Percentiles rank a stretch among this genome's conserved stretches.
phyloP scores from a whole-genome alignment of 73 alveolate species.

The Urostyla sp. region DNA sequence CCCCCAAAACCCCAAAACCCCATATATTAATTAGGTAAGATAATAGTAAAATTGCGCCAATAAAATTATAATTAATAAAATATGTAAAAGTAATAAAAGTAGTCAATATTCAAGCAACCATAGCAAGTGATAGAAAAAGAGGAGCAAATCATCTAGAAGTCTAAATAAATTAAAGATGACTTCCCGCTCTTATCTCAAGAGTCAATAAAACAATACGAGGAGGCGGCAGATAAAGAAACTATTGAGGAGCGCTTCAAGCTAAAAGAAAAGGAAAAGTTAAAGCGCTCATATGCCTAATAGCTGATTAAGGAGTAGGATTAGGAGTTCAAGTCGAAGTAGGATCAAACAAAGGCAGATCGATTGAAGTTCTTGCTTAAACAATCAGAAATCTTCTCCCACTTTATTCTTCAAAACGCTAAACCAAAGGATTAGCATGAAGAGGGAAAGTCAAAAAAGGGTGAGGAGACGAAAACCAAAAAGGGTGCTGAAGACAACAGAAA shows the following conservation, averaged over 20 bases:
- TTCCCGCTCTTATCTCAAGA: constrained; percentile 49
- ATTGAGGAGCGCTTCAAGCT: constrained; percentile 41
- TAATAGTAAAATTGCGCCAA: too few relatives aligned
- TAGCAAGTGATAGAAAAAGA: neutral
- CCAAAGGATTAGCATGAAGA: neutral
- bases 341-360: constrained; percentile 28
- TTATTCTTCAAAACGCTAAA: constrained; percentile 13
- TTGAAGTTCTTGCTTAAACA: constrained; percentile 45
- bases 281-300: constrained; percentile 24
- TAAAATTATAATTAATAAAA: too few relatives aligned
- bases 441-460: constrained; percentile 1
- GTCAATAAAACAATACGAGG: constrained; percentile 24
- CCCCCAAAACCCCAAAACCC: too few relatives aligned
- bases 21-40: too few relatives aligned
- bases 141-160: neutral
- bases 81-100: too few relatives aligned
- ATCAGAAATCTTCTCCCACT: constrained; percentile 52
- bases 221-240: constrained; percentile 45
- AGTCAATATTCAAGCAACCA: too few relatives aligned
- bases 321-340: constrained; percentile 49
- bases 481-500: constrained; percentile 44
- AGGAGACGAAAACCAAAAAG: neutral
- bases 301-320: constrained; percentile 21
- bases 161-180: neutral
- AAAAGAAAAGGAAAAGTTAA: constrained; percentile 14